A percentile compares a stretch with the other conserved stretches of the same genome.
Conservation (phyloP, 306 rosid genomes). For the Malus fusca region DNA sequence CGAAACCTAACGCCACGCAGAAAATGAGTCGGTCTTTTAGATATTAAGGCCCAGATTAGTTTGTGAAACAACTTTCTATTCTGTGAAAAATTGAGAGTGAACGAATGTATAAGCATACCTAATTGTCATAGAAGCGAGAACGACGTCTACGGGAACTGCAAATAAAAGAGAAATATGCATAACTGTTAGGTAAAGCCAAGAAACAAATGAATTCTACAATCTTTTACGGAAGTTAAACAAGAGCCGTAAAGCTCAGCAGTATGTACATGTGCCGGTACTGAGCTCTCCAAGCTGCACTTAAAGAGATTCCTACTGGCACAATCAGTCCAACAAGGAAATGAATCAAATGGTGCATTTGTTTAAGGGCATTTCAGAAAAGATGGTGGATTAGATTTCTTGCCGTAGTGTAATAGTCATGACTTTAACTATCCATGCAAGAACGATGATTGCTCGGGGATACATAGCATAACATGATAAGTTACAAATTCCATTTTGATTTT, state of each 20-base stretch:
- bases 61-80: not conserved
- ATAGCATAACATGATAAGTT: not conserved
- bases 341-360: not conserved
- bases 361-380: not conserved
- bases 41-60: not conserved
- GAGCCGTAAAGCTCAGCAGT: not conserved
- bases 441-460: not conserved
- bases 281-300: not conserved
- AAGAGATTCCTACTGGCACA: not conserved
- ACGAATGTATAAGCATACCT: slow-evolving; percentile 46
- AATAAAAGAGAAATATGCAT: slow-evolving; percentile 16
- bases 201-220: slow-evolving; percentile 11
- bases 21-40: not conserved
- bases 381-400: not conserved
- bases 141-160: slow-evolving; percentile 68
- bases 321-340: not conserved
- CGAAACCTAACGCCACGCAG: not conserved
- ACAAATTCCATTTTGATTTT: not conserved
- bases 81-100: not conserved
- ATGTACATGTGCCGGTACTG: not conserved
- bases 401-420: not conserved
- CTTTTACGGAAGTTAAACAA: slow-evolving; percentile 2
- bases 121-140: slow-evolving; percentile 74
- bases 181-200: not conserved
- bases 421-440: not conserved